Base-by-base conservation (phyloP, 1,284 basidiomycete species). In the Boletellus dicymbophilus region DNA sequence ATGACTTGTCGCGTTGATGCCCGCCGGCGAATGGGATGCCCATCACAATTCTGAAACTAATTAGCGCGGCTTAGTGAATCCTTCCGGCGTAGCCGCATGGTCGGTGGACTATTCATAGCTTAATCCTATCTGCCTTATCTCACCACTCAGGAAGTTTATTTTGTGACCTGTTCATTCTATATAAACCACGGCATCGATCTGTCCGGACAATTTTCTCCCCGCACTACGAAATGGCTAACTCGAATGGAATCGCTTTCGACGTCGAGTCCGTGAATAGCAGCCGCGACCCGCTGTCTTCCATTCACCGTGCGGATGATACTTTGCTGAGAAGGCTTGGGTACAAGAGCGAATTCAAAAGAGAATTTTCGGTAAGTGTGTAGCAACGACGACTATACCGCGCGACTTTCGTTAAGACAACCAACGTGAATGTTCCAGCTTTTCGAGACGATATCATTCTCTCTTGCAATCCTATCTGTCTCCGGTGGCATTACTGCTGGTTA, bases 401-500 rank as follows among this genome's bases (percentile, higher is more conserved):
- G 18, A 20, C 16, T n/a, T n/a, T n/a, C n/a, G n/a, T n/a, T n/a
- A n/a, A n/a, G 15, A 15, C 4, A 11, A 30, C 7, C 6, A 33
- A 38, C 8, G 7, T n/a, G n/a, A n/a, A n/a, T n/a, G 9, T 21
- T 45, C 20, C 26, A 82, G 82, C 70, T 78, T 26, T 53, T 84
- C 27, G 82, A 85, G 63, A 84, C 82, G 0, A 71, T 85, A 25
- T 79, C 80, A 4, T 87, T 87, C 58, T 77, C 82, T 0, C 85
- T 88, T 68, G 81, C 82, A 16, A 87, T 87, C 52, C 81, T 88
- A 82, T 82, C 83, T n/a, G 79, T 86, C 31, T 75, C 84, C 27
- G 79, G 84, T 11, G 83, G 83, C 3, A 76, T 85, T 3, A 75
- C 83, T 10, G 81, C 82, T 3, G 84, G 82, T 1, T 69, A 83